These are phyloP conservation scores for Calvatia gigantea DNA, from an alignment of 768 basidiomycete species.

Conservation along the genomic window DNA sequence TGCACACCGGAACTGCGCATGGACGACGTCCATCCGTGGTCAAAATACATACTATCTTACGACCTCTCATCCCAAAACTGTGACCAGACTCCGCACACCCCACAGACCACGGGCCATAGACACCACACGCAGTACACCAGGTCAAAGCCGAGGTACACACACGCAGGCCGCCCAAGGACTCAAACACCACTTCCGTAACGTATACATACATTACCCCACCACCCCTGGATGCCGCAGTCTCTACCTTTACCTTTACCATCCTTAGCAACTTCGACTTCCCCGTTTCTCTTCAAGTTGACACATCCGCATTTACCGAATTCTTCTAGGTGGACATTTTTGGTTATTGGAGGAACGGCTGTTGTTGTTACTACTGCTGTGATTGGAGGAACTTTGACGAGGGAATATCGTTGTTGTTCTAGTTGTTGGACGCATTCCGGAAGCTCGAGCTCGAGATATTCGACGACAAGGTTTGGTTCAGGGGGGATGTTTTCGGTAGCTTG, in stretches of 20 bases:
- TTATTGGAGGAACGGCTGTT: constrained; percentile 5
- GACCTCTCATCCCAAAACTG: no score
- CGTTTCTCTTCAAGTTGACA: neutral
- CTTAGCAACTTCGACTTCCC: neutral
- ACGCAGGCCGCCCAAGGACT: no score
- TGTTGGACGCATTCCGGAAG: neutral
- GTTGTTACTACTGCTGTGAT: neutral
- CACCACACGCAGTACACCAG: no score
- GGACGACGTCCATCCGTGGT: no score
- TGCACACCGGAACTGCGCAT: no score
- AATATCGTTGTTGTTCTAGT: neutral
- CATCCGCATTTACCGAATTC: neutral
- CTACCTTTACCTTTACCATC: no score
- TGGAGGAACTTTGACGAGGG: neutral
- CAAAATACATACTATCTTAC: no score
- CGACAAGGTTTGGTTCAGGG: neutral
- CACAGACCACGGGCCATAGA: no score
- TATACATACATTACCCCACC: no score
- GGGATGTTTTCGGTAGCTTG: neutral
- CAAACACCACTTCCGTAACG: no score
- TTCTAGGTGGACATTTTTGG: neutral
- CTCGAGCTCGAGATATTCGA: neutral
- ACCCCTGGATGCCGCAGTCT: neutral
- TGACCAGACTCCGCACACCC: no score
- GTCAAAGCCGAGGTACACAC: no score